Evolutionary conservation across 768 basidiomycete genomes (phyloP).

Genomic region (Leccinellum albellum): DNA sequence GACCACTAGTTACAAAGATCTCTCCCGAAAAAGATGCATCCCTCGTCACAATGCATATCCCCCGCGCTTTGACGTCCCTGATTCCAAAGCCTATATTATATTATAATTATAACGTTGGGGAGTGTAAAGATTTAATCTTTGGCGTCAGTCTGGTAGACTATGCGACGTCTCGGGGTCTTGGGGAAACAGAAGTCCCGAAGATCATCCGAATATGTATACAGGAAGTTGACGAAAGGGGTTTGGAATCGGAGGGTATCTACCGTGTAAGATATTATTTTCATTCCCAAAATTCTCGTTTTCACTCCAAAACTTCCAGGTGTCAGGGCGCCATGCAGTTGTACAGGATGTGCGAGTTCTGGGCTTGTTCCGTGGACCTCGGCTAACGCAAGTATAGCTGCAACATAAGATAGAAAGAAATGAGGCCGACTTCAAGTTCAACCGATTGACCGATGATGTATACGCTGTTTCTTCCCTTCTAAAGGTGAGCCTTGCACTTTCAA

Average conservation of each 20-base stretch:
- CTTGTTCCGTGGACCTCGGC: neutral
- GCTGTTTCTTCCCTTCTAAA: constrained; percentile 84
- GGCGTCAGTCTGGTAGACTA: constrained; percentile 87
- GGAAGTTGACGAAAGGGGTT: constrained; percentile 77
- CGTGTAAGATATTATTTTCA: constrained; percentile 43
- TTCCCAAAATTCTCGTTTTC: neutral
- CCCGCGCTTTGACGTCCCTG: constrained; percentile 58
- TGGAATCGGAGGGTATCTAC: constrained; percentile 79
- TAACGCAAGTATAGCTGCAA: constrained; percentile 52
- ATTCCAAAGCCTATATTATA: constrained; percentile 74
- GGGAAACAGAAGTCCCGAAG: constrained; percentile 73
- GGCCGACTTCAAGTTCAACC: constrained; percentile 65
- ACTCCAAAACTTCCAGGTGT: constrained; percentile 47
- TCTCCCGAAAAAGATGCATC: constrained; percentile 67
- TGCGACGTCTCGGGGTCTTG: constrained; percentile 71
- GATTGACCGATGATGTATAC: constrained; percentile 71
- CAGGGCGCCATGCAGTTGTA: constrained; percentile 80
- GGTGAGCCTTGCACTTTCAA: constrained; percentile 36
- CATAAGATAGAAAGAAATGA: constrained; percentile 88
- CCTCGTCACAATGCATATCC: constrained; percentile 51
- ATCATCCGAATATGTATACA: constrained; percentile 77
- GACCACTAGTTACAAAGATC: constrained; percentile 59
- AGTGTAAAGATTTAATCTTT: constrained; percentile 85
- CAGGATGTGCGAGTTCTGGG: constrained; percentile 56
- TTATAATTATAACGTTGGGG: constrained; percentile 75